These are phyloP conservation scores for Phytophthora sansomeana DNA, from an alignment of 352 stramenopile species.

Conservation along the genomic window DNA sequence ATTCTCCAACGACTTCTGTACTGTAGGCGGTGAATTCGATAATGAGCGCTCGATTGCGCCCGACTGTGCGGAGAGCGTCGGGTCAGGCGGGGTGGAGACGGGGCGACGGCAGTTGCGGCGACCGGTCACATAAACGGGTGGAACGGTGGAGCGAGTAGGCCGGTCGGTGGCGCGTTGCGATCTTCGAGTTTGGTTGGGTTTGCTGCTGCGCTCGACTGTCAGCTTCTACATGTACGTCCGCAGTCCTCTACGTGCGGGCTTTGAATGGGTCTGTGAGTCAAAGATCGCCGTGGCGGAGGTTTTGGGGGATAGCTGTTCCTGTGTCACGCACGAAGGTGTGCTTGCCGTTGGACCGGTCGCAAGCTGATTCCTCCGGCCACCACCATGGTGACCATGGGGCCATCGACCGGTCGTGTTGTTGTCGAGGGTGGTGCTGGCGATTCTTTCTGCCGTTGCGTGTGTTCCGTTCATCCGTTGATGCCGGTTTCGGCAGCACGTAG, in stretches of 20 bases:
- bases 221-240: no score
- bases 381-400: no score
- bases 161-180: slow-evolving; percentile 10
- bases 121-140: slow-evolving; percentile 19
- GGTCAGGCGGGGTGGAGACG: slow-evolving; percentile 17
- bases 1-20: no score
- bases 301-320: no score
- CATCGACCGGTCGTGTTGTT: neutral
- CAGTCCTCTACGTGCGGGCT: neutral
- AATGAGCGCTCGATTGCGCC: slow-evolving; percentile 21
- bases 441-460: neutral
- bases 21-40: slow-evolving; percentile 10
- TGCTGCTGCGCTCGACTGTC: no score
- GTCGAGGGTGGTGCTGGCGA: neutral
- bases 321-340: no score
- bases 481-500: neutral
- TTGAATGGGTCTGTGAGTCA: no score
- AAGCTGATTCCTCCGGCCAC: slow-evolving; percentile 14
- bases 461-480: neutral
- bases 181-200: no score
- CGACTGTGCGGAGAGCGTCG: slow-evolving; percentile 1
- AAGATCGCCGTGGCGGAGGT: no score
- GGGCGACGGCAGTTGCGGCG: slow-evolving; percentile 20
- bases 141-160: neutral
- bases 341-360: no score